phyloP scores from a whole-genome alignment of 2,329 filamentous ascomycete species.

The Thielaviopsis musarum region DNA sequence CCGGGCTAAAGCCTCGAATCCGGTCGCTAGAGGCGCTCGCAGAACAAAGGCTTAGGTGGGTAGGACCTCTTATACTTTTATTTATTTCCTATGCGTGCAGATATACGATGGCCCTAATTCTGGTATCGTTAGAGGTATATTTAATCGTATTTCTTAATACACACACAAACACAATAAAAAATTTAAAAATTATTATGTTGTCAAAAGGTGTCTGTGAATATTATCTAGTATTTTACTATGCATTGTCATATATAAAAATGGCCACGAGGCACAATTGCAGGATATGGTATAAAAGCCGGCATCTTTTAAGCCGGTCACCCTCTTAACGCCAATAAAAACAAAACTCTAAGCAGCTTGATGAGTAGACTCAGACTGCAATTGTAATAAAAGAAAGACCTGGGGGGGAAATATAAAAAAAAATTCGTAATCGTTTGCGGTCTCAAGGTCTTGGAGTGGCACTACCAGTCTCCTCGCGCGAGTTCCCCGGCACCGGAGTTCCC shows the following conservation, averaged over 20 bases:
- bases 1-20: constrained; percentile 41
- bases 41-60: constrained; percentile 20
- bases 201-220: background rate
- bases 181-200: no score
- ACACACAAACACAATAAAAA: background rate
- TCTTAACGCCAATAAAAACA: background rate
- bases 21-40: constrained; percentile 36
- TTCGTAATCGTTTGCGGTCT: background rate
- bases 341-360: background rate
- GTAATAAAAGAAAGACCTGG: background rate
- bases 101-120: background rate
- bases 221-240: background rate
- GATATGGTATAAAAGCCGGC: background rate
- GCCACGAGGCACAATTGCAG: background rate
- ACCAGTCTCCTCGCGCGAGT: constrained; percentile 36
- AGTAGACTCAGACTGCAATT: background rate
- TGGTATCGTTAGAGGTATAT: background rate
- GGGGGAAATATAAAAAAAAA: background rate
- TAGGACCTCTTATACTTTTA: constrained; percentile 8
- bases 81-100: background rate
- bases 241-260: background rate
- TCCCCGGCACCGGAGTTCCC: constrained; percentile 19
- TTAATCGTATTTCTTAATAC: background rate
- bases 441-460: constrained; percentile 40
- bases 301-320: background rate